Conservation (phyloP, 352 stramenopile species). For the Phytophthora fragariae region DNA sequence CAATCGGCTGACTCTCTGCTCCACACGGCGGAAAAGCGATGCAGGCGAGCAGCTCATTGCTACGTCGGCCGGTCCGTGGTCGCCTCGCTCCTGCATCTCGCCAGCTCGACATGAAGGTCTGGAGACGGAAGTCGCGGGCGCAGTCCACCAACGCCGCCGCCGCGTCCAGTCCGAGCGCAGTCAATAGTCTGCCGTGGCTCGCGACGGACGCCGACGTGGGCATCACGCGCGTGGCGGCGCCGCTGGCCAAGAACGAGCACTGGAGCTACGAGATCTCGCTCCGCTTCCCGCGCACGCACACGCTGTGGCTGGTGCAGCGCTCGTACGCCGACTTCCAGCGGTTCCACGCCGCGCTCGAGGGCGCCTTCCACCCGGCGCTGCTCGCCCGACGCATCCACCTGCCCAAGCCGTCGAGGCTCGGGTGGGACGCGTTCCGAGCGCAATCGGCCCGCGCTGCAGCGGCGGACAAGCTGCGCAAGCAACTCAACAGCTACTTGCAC, state of each 20-base stretch:
- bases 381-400: conserved; percentile 52
- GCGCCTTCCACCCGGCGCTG: conserved; percentile 34
- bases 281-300: conserved; percentile 50
- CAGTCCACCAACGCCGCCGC: not conserved
- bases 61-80: conserved; percentile 2
- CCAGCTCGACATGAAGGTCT: conserved; percentile 26
- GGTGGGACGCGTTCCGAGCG: conserved; percentile 44
- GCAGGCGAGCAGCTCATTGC: conserved; percentile 18
- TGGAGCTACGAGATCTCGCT: conserved; percentile 69
- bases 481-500: conserved; percentile 72
- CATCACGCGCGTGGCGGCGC: conserved; percentile 47
- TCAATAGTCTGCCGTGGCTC: conserved; percentile 34
- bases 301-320: conserved; percentile 59
- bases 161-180: not conserved
- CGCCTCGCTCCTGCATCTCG: conserved; percentile 5
- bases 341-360: conserved; percentile 48
- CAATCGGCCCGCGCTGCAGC: conserved; percentile 28
- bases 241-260: conserved; percentile 18
- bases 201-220: conserved; percentile 57
- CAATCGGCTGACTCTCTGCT: conserved; percentile 24
- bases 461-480: conserved; percentile 47
- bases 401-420: conserved; percentile 48
- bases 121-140: conserved; percentile 16
- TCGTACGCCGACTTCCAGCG: conserved; percentile 59
- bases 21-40: conserved; percentile 9